phyloP scores from a whole-genome alignment of 305 asterid genomes.

The Fraxinus latifolia region DNA sequence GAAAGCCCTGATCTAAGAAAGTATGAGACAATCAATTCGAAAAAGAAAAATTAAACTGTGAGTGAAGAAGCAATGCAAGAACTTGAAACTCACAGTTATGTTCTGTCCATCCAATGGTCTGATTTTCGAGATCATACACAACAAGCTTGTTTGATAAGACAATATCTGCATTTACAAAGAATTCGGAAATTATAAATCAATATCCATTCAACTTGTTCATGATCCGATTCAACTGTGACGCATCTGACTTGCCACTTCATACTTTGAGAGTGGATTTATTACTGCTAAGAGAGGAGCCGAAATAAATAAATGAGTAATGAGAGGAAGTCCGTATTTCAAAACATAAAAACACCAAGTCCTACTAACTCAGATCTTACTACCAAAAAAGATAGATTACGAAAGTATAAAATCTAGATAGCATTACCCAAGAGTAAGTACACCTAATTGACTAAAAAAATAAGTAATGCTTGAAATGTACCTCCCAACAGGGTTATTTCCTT shows the following conservation, averaged over 20 bases:
- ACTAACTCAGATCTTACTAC: not conserved
- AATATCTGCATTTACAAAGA: conserved; percentile 38
- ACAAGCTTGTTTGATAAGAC: conserved; percentile 57
- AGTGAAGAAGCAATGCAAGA: not conserved
- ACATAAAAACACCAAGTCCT: not conserved
- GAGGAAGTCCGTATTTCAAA: not conserved
- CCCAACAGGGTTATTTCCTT: conserved; percentile 80
- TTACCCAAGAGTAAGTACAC: not conserved
- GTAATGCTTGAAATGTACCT: conserved; percentile 37
- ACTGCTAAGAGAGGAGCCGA: not conserved
- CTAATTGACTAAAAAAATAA: not conserved
- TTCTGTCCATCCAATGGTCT: conserved; percentile 61
- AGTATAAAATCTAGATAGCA: not conserved
- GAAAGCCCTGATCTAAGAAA: not conserved
- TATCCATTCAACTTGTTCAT: not conserved
- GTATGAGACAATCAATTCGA: not conserved
- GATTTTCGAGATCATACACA: conserved; percentile 57
- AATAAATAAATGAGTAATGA: not conserved
- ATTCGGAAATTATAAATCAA: conserved; percentile 2
- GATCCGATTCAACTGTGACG: not conserved
- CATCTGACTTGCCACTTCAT: not conserved
- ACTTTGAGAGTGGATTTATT: not conserved
- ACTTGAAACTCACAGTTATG: conserved; percentile 53
- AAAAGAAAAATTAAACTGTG: not conserved
- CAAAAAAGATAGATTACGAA: not conserved